phyloP scores from a whole-genome alignment of 2,329 filamentous ascomycete species.

The Lasiodiplodia gonubiensis region DNA sequence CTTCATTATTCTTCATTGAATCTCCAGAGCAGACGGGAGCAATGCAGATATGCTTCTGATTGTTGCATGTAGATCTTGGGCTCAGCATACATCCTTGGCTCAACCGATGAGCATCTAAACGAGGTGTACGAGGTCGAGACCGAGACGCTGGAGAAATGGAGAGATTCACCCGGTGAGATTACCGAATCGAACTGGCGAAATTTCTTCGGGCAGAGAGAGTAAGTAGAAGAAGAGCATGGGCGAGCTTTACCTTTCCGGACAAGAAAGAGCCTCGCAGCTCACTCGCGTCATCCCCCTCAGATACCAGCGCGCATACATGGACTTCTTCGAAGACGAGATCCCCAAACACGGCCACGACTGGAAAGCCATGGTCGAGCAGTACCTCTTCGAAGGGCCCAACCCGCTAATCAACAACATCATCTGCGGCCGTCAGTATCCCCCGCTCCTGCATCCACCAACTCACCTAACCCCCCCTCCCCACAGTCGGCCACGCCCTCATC shows the following conservation, averaged over 20 bases:
- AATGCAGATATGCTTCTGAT: background rate
- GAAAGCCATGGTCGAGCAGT: slow-evolving; percentile 76
- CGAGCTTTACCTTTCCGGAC: too few relatives aligned
- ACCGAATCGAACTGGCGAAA: slow-evolving; percentile 83
- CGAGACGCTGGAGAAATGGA: slow-evolving; percentile 77
- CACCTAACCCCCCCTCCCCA: background rate
- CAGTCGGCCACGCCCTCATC: slow-evolving; percentile 90
- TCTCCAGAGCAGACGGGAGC: background rate
- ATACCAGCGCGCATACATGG: slow-evolving; percentile 89
- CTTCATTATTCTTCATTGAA: background rate
- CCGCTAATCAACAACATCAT: slow-evolving; percentile 83
- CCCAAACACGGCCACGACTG: slow-evolving; percentile 81
- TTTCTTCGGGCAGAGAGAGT: slow-evolving; percentile 75
- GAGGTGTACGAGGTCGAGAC: slow-evolving; percentile 80
- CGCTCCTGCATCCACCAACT: background rate
- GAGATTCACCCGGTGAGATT: slow-evolving; percentile 83
- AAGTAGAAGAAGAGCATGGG: slow-evolving; percentile 34
- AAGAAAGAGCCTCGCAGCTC: background rate
- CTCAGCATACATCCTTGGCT: slow-evolving; percentile 88
- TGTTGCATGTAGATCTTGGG: slow-evolving; percentile 65
- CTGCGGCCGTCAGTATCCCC: slow-evolving; percentile 65
- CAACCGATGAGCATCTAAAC: slow-evolving; percentile 72
- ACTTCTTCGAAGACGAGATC: slow-evolving; percentile 94
- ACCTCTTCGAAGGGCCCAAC: slow-evolving; percentile 73
- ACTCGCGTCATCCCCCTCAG: slow-evolving; percentile 39